Percentiles rank a stretch among this genome's conserved stretches.
These are phyloP conservation scores for Jaltomata sinuosa DNA, from an alignment of 257 asterid species.

Conservation along the genomic window DNA sequence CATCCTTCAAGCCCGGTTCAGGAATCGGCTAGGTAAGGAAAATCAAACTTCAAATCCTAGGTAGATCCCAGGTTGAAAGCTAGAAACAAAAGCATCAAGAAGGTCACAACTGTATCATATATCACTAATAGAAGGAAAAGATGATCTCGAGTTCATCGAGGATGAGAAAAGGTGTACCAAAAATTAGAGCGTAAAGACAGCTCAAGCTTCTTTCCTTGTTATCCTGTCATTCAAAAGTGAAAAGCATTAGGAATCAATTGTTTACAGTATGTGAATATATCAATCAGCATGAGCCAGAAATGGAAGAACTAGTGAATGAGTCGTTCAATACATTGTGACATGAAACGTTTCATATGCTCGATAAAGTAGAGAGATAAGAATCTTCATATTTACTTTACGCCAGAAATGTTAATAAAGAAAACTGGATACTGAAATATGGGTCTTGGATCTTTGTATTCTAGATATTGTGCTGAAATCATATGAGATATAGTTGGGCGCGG, in stretches of 20 bases:
- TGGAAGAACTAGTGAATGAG: neutral
- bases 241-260: neutral
- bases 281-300: neutral
- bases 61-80: neutral
- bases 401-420: neutral
- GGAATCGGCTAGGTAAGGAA: neutral
- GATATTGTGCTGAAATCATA: neutral
- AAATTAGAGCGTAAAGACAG: neutral
- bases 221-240: conserved; percentile 42
- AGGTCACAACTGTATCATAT: neutral
- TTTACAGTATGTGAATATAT: neutral
- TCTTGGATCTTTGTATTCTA: neutral
- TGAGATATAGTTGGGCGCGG: neutral
- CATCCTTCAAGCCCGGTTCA: neutral
- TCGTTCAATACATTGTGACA: neutral
- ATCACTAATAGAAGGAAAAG: neutral
- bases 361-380: neutral
- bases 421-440: neutral
- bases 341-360: neutral
- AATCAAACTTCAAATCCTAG: neutral
- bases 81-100: neutral
- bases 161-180: neutral
- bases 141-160: neutral
- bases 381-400: neutral
- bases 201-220: conserved; percentile 91